Evolutionary conservation across 306 rosid genomes (phyloP).

Genomic region (Sphenostylis stenocarpa): DNA sequence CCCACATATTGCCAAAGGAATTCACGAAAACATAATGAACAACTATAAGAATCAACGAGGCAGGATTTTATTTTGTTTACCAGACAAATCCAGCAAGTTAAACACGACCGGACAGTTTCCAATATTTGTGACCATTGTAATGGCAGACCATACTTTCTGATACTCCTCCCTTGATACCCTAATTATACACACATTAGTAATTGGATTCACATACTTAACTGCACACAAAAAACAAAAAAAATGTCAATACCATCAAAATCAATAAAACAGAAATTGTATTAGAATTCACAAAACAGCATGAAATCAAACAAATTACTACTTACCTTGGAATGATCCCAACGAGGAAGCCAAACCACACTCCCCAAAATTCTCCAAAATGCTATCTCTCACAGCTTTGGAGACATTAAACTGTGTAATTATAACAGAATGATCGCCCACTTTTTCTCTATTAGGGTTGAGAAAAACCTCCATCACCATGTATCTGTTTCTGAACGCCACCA

Average conservation of each 20-base stretch:
- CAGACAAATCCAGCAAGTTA: constrained; percentile 66
- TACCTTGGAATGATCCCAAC: constrained; percentile 73
- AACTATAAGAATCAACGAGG: not conserved
- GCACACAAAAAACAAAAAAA: not conserved
- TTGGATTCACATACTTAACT: constrained; percentile 83
- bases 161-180: constrained; percentile 72
- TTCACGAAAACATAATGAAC: not conserved
- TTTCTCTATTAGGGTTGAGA: constrained; percentile 71
- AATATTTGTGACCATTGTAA: constrained; percentile 70
- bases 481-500: constrained; percentile 83
- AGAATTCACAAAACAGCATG: not conserved
- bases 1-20: not conserved
- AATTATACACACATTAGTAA: constrained; percentile 73
- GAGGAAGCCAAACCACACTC: constrained; percentile 87
- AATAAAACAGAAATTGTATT: not conserved
- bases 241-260: not conserved
- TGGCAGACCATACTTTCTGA: constrained; percentile 77
- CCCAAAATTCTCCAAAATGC: constrained; percentile 74
- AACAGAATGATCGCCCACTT: constrained; percentile 47
- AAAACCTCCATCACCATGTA: constrained; percentile 80
- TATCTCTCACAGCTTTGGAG: constrained; percentile 66
- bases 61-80: constrained; percentile 37
- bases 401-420: constrained; percentile 69
- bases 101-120: constrained; percentile 62
- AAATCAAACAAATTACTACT: not conserved